A percentile compares a stretch with the other conserved stretches of the same genome.
phyloP scores from a whole-genome alignment of 345 rosid species.

The Gossypium sturtianum region DNA sequence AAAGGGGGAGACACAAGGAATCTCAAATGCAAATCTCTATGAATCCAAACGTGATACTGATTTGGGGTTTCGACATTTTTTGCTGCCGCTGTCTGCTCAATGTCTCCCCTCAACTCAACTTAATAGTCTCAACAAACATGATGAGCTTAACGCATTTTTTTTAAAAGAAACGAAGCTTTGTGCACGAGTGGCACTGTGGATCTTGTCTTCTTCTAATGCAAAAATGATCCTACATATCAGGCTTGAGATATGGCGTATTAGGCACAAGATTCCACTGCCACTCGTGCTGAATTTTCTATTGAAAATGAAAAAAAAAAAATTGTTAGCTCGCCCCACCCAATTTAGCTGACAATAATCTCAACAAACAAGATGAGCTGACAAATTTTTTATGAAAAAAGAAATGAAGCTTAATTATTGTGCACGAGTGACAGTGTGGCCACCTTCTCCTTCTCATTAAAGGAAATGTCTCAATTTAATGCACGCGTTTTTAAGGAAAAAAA shows the following conservation, averaged over 20 bases:
- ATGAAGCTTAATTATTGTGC: constrained; percentile 2
- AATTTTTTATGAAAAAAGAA: not conserved
- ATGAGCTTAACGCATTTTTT: no score
- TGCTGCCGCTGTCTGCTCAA: not conserved
- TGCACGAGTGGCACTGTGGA: not conserved
- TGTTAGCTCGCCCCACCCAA: no score
- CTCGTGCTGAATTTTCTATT: not conserved
- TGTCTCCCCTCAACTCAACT: not conserved
- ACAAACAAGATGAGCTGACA: not conserved
- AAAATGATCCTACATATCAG: not conserved
- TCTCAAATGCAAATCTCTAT: not conserved
- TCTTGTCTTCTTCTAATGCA: not conserved
- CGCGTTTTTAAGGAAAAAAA: no score
- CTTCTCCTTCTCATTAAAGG: not conserved
- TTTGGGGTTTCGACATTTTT: not conserved
- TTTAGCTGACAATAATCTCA: not conserved
- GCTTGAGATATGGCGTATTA: not conserved
- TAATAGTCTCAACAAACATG: not conserved
- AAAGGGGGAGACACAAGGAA: not conserved
- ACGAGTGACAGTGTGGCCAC: constrained; percentile 3
- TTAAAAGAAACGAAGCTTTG: not conserved
- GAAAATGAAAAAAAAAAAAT: not conserved
- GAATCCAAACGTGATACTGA: not conserved
- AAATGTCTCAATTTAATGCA: no score
- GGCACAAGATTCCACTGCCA: not conserved